phyloP scores from a whole-genome alignment of 2,329 filamentous ascomycete genomes.

The Hypocreales sp. region DNA sequence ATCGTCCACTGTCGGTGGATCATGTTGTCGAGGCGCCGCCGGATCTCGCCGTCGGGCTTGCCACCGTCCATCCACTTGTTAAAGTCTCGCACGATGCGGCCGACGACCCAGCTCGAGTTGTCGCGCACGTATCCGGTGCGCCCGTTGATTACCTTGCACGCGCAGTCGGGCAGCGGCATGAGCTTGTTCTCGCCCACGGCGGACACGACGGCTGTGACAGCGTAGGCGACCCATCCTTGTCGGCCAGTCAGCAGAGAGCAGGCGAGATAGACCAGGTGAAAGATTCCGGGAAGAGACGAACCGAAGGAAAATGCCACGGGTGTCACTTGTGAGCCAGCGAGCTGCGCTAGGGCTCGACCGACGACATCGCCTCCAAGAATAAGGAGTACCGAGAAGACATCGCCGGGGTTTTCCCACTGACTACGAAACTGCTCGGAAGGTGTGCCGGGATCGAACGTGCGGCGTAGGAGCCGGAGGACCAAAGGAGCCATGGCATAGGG shows the following conservation, averaged over 20 bases:
- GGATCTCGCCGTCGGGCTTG: constrained; percentile 6
- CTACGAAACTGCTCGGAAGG: no score
- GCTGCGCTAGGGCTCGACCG: constrained; percentile 14
- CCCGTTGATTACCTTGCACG: constrained; percentile 18
- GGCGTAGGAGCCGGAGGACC: no score
- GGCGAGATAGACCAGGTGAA: not conserved
- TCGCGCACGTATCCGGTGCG: constrained; percentile 18
- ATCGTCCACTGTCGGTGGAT: constrained; percentile 2
- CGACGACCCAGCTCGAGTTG: constrained; percentile 26
- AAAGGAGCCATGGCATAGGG: no score
- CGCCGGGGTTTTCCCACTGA: constrained; percentile 4
- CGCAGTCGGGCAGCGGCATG: constrained; percentile 14
- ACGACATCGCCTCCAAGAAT: constrained; percentile 19
- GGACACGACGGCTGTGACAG: constrained; percentile 6
- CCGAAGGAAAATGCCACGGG: constrained; percentile 17
- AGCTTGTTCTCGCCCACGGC: constrained; percentile 13
- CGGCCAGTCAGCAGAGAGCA: no score
- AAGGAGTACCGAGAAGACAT: constrained; percentile 16
- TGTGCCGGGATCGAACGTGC: no score
- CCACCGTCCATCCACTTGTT: no score
- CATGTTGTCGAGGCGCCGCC: constrained; percentile 4
- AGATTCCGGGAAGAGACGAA: not conserved
- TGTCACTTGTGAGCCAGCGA: constrained; percentile 9
- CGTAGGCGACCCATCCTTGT: constrained; percentile 15
- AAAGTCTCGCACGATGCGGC: constrained; percentile 24